Base-by-base conservation (phyloP, 345 rosid species). In the Trapa incisa region DNA sequence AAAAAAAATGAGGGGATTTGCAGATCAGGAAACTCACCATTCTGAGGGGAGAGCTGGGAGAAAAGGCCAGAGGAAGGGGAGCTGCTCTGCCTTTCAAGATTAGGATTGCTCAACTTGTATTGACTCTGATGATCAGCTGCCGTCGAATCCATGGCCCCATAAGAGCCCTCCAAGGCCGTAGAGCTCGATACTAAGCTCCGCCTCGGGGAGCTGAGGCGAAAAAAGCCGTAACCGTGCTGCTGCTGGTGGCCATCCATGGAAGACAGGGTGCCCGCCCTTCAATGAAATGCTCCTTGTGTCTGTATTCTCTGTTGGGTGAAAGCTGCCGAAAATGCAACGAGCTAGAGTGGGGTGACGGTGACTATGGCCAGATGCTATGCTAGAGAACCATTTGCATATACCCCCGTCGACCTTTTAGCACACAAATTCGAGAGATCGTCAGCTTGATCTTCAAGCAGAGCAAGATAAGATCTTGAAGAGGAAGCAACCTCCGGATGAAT, bases 141-240 rank as follows among this genome's bases (percentile, higher is more conserved):
- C 62, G 50, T 42, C 39, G 68, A 38, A 56, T 69, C 73, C 43
- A 82, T 52, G 64, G 79, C 81, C 66, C 82, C 88, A 67, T 70
- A 83, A 15, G 84, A 79, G 63, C 73, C 61, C 64, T 86, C 89
- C 84, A 85, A 65, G 16, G 84, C 83, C 61, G 85, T 64, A 36
- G 87, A 69, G 15, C 76, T 74, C 47, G 76, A 37, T 16, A 74
- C 82, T 5, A 83, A 74, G 65, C 76, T 76, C 70, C 78, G 85
- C 65, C 87, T 81, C 66, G 98, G 97, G 3, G 97, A 88, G 53
- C 96, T 83, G 73, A 93, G 90, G 65, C 98, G 84, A 64, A 87
- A 81, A 65, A 88, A 74, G 70, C 94, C 96, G 47, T 85, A 77
- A 74, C 90, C 64, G 78, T 80, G 89, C 57, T 74, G 73, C 67